Evolutionary conservation across 768 basidiomycete species (phyloP).

Genomic region (Galerina marginata): DNA sequence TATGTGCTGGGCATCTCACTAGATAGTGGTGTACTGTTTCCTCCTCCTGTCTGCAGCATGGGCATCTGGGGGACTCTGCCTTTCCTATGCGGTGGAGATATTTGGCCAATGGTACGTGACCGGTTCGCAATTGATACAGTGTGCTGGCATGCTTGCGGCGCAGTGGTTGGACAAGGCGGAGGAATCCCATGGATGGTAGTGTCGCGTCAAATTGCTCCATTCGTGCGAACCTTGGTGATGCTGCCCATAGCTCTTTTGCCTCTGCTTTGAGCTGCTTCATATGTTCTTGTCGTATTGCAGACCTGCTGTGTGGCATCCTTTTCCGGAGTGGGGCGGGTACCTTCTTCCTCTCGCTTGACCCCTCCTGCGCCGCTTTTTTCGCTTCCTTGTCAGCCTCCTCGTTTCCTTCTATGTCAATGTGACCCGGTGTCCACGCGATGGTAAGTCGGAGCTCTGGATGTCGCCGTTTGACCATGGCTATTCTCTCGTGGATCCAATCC

Average conservation of each 20-base stretch:
- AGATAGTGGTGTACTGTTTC: too few relatives aligned
- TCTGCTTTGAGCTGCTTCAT: slow-evolving; percentile 16
- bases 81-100: slow-evolving; percentile 37
- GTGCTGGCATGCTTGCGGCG: slow-evolving; percentile 23
- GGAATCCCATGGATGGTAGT: slow-evolving; percentile 19
- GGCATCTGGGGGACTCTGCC: too few relatives aligned
- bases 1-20: too few relatives aligned
- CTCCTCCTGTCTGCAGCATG: too few relatives aligned
- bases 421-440: slow-evolving; percentile 18
- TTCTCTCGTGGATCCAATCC: background rate
- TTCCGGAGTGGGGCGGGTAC: background rate
- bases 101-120: slow-evolving; percentile 33
- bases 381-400: slow-evolving; percentile 17
- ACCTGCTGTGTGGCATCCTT: slow-evolving; percentile 7
- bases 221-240: slow-evolving; percentile 9
- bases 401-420: slow-evolving; percentile 12
- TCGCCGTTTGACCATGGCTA: background rate
- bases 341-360: background rate
- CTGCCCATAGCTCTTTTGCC: slow-evolving; percentile 14
- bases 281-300: slow-evolving; percentile 14
- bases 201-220: slow-evolving; percentile 13
- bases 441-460: background rate
- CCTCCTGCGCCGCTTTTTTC: slow-evolving; percentile 13
- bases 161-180: slow-evolving; percentile 10
- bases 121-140: slow-evolving; percentile 35